Conservation (phyloP, 495 filamentous ascomycete genomes). For the Cenococcum geophilum region DNA sequence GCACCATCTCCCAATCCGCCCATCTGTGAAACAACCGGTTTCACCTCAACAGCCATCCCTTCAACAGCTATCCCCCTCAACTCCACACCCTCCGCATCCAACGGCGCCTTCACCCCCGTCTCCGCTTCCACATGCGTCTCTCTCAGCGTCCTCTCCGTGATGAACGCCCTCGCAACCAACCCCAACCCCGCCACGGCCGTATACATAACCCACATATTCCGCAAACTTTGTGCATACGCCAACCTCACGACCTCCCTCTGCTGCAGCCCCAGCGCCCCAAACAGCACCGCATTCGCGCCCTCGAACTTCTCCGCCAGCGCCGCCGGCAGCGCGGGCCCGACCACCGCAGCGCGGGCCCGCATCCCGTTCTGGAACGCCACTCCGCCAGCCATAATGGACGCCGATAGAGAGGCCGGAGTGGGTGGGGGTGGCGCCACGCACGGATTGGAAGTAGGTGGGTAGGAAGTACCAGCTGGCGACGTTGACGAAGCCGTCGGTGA, state of each 20-base stretch:
- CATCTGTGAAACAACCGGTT: no score
- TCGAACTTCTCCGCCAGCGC: slow-evolving; percentile 39
- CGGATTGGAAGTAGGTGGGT: slow-evolving; percentile 37
- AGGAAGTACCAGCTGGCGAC: no score
- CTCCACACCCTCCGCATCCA: slow-evolving; percentile 28
- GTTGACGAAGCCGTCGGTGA: no score
- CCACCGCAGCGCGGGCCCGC: slow-evolving; percentile 16
- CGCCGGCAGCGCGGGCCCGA: slow-evolving; percentile 30
- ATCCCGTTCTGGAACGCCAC: slow-evolving; percentile 69
- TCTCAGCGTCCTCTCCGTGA: slow-evolving; percentile 36
- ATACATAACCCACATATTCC: slow-evolving; percentile 48
- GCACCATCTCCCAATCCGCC: no score
- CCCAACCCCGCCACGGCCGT: slow-evolving; percentile 36
- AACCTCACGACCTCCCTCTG: slow-evolving; percentile 32
- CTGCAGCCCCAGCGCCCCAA: slow-evolving; percentile 39
- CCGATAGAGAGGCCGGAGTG: slow-evolving; percentile 73
- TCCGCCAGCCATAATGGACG: slow-evolving; percentile 69
- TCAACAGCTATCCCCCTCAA: slow-evolving; percentile 26
- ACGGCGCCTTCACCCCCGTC: slow-evolving; percentile 38
- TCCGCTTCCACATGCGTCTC: slow-evolving; percentile 37
- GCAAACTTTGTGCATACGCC: slow-evolving; percentile 42
- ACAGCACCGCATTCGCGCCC: slow-evolving; percentile 41
- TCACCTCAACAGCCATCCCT: slow-evolving; percentile 3
- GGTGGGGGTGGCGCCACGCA: slow-evolving; percentile 65
- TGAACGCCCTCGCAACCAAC: slow-evolving; percentile 36